phyloP scores from a whole-genome alignment of 345 rosid species.

The Xanthoceras sorbifolium region DNA sequence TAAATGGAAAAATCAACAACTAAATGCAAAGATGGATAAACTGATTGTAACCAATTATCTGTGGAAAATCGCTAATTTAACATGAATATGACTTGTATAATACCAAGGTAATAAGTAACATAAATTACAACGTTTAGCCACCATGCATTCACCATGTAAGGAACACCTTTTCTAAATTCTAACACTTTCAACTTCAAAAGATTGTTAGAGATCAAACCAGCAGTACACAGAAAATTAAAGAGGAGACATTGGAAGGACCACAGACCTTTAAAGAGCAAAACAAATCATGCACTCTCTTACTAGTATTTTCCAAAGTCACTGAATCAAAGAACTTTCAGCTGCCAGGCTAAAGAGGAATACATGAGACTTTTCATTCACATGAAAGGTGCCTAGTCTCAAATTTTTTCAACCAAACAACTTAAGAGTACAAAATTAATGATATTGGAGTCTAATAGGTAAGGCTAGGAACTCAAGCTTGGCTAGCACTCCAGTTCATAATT shows the following conservation, averaged over 20 bases:
- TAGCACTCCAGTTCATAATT: background rate
- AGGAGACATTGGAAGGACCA: background rate
- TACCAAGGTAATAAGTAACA: background rate
- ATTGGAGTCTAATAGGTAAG: background rate
- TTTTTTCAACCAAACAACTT: background rate
- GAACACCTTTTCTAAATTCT: background rate
- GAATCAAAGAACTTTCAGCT: background rate
- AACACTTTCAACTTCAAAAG: background rate
- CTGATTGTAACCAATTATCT: background rate
- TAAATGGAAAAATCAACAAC: background rate
- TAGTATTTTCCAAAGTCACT: background rate
- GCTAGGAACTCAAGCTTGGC: slow-evolving; percentile 5
- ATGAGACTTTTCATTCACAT: background rate
- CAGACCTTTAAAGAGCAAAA: background rate
- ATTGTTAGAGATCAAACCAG: background rate
- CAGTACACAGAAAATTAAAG: background rate
- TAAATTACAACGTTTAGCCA: background rate
- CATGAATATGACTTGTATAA: background rate
- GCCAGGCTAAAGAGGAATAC: background rate
- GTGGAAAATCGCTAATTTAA: background rate
- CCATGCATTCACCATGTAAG: background rate
- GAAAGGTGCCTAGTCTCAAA: background rate
- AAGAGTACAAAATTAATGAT: background rate
- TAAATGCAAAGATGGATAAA: slow-evolving; percentile 6
- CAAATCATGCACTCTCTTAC: background rate